A percentile compares a stretch with the other conserved stretches of the same genome.
phyloP scores from a whole-genome alignment of 805 yeast species.

The Candida pini region DNA sequence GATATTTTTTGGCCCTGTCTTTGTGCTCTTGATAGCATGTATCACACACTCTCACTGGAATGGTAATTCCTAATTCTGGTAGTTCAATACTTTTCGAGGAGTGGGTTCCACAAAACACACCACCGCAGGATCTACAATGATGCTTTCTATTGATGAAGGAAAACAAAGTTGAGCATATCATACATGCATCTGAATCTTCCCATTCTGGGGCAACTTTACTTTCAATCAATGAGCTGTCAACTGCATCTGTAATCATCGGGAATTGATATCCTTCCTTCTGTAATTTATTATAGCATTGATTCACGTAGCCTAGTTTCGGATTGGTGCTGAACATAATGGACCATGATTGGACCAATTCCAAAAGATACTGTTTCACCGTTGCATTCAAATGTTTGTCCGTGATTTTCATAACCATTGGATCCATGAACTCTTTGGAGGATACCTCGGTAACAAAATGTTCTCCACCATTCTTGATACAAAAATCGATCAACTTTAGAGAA shows the following conservation, averaged over 20 bases:
- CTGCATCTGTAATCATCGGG: conserved; percentile 41
- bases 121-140: conserved; percentile 97
- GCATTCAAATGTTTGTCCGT: conserved; percentile 29
- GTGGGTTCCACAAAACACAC: conserved; percentile 82
- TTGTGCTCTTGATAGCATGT: conserved; percentile 69
- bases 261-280: conserved; percentile 60
- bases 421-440: conserved; percentile 81
- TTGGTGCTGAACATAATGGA: conserved; percentile 65
- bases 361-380: conserved; percentile 54
- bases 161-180: conserved; percentile 83
- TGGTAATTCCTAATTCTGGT: conserved; percentile 79
- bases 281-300: conserved; percentile 54
- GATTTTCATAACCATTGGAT: conserved; percentile 53
- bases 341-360: conserved; percentile 72
- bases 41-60: conserved; percentile 91
- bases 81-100: conserved; percentile 68
- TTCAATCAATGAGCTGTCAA: conserved; percentile 58
- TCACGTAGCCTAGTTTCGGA: conserved; percentile 59
- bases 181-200: conserved; percentile 93
- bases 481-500: conserved; percentile 70
- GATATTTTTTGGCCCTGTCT: conserved; percentile 22
- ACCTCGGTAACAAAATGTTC: conserved; percentile 74
- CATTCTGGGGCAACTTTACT: conserved; percentile 95
- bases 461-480: conserved; percentile 92
- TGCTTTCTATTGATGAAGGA: conserved; percentile 85